phyloP scores from a whole-genome alignment of 148 eudicot genomes.

The Agrostemma githago region DNA sequence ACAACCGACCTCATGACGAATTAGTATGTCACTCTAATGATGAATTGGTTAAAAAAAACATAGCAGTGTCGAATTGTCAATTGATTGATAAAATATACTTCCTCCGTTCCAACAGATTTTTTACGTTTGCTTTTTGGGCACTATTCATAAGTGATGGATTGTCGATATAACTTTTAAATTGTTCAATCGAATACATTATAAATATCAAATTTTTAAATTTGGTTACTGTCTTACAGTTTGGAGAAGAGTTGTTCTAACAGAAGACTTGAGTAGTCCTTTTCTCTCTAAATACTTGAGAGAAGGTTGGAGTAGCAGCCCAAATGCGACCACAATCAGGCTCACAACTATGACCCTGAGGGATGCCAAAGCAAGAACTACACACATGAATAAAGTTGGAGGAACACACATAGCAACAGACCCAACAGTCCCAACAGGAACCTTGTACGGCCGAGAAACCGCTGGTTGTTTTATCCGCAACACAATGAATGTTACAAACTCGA shows the following conservation, averaged over 20 bases:
- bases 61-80: no score
- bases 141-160: no score
- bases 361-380: constrained; percentile 51
- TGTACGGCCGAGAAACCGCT: constrained; percentile 39
- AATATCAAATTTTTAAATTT: no score
- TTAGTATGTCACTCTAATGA: no score
- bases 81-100: no score
- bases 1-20: no score
- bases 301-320: constrained; percentile 52
- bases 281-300: constrained; percentile 39
- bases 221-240: constrained; percentile 30
- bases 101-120: no score
- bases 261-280: constrained; percentile 43
- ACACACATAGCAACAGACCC: constrained; percentile 42
- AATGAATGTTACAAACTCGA: constrained; percentile 45
- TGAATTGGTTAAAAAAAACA: no score
- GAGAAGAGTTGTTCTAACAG: constrained; percentile 38
- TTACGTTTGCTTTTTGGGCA: no score
- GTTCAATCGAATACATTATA: no score
- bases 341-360: constrained; percentile 42
- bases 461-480: constrained; percentile 34
- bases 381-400: constrained; percentile 48
- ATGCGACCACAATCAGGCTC: constrained; percentile 45
- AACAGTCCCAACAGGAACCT: constrained; percentile 45
- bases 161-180: no score